phyloP scores from a whole-genome alignment of 2,329 filamentous ascomycete species.

The Pleochaeta shiraiana region DNA sequence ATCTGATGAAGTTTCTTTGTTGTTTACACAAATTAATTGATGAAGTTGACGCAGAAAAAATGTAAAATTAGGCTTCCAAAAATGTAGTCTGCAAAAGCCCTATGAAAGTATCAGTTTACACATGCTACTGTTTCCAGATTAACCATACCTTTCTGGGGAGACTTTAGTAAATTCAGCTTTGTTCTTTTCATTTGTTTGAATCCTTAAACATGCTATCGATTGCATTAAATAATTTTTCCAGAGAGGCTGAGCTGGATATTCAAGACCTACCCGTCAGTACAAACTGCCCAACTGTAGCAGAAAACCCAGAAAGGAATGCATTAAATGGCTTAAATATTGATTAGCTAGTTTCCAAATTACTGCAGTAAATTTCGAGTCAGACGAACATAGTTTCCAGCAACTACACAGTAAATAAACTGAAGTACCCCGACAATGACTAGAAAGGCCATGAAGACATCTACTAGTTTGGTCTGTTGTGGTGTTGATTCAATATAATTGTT shows the following conservation, averaged over 20 bases:
- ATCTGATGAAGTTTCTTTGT: too few species aligned
- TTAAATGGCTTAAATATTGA: slow-evolving; percentile 90
- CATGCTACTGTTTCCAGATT: neutral
- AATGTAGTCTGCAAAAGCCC: slow-evolving; percentile 90
- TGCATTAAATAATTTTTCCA: slow-evolving; percentile 6
- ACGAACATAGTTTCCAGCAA: slow-evolving; percentile 88
- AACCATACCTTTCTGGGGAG: slow-evolving; percentile 53
- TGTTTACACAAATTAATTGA: too few species aligned
- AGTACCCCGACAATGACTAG: slow-evolving; percentile 66
- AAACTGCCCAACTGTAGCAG: slow-evolving; percentile 88
- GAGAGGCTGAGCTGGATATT: too few species aligned
- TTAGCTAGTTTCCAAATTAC: slow-evolving; percentile 7
- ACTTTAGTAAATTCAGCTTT: slow-evolving; percentile 54
- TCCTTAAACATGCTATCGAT: slow-evolving; percentile 45
- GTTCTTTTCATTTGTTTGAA: slow-evolving; percentile 76
- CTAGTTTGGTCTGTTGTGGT: slow-evolving; percentile 73
- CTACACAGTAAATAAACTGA: slow-evolving; percentile 81
- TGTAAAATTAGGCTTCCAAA: slow-evolving; percentile 90
- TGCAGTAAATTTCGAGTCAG: neutral
- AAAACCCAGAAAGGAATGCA: slow-evolving; percentile 90
- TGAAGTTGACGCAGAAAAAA: slow-evolving; percentile 99
- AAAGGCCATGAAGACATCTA: slow-evolving; percentile 82
- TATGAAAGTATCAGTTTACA: slow-evolving; percentile 20
- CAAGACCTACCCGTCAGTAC: slow-evolving; percentile 64
- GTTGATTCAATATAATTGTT: slow-evolving; percentile 61